Base-by-base conservation (phyloP, 202 grass and related monocot genomes). In the Carex sylvatica region DNA sequence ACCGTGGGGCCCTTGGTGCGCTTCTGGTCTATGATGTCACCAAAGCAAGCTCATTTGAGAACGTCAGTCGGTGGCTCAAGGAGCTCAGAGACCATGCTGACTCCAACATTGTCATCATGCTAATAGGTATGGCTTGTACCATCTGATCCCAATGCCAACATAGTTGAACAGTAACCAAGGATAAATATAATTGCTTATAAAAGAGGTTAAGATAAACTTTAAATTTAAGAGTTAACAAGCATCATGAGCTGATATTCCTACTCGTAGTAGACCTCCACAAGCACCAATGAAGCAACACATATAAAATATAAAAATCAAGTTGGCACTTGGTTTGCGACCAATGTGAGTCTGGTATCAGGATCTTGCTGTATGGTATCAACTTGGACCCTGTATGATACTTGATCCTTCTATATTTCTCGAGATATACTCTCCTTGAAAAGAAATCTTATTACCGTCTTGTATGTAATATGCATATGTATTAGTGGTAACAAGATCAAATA, bases 81-180 rank as follows among this genome's bases (percentile, higher is more conserved):
- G 86, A 88, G 61, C 81, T 88, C 35, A 64, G 86, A 26, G 65
- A 88, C 40, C 86, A 88, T 15, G 86, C 86, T 0, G 86, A 88
- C n/a, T 84, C 86, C 74, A 88, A 88, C 82, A 88, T 88, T 18
- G 81, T 88, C 23, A 84, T 88, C 4, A 88, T 88, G 82, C 44
- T 82, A 10, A 82, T 82, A 65, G 80, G 80, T 82, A 82, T 7
- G 4, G 44, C 1, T 59, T 20, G 2, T 59, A 58, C 9, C 1
- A 59, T 35, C 4, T 77, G 53, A 77, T 35, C 47, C 24, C 13
- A 28, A 52, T 73, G 20, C n/a, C 63, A 36, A 40, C 65, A 9
- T n/a, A 10, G 65, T 69, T 15, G 16, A 69, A 40, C 16, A 40
- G 33, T 36, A 69, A 35, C 6, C 6, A 49, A 72, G 67, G 9